These are phyloP conservation scores for Eutypella sp. DNA, from an alignment of 2,329 filamentous ascomycete genomes.

Conservation along the genomic window DNA sequence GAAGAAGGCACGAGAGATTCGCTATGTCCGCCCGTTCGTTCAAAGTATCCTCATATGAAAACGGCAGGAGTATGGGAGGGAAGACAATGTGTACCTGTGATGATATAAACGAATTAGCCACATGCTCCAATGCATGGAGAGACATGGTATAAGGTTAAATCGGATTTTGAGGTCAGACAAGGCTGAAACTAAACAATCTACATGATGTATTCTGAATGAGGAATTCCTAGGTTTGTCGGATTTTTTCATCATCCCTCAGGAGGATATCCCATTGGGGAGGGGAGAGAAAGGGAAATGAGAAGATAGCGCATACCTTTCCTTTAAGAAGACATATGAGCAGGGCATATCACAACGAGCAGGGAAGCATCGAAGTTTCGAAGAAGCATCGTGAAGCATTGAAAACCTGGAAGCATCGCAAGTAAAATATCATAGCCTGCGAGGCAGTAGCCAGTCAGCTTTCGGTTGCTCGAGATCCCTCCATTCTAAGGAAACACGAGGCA, in stretches of 20 bases:
- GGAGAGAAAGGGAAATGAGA: conserved; percentile 7
- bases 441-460: conserved; percentile 11
- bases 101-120: conserved; percentile 34
- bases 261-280: conserved; percentile 8
- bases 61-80: conserved; percentile 11
- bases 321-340: neutral
- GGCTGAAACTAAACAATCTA: conserved; percentile 65
- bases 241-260: conserved; percentile 54
- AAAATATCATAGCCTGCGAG: neutral
- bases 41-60: conserved; percentile 56
- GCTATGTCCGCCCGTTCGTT: conserved; percentile 68
- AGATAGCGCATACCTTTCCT: conserved; percentile 41
- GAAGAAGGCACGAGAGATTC: conserved; percentile 45
- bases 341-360: neutral
- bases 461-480: neutral
- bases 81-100: conserved; percentile 40
- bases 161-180: conserved; percentile 52
- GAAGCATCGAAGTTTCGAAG: no score
- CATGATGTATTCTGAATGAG: conserved; percentile 63
- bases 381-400: no score
- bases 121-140: conserved; percentile 10
- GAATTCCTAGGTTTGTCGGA: conserved; percentile 58
- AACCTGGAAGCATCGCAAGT: neutral
- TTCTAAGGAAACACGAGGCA: conserved; percentile 1
- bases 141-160: conserved; percentile 15